Conservation (phyloP, 768 basidiomycete species). For the Rhodotorula toruloides region DNA sequence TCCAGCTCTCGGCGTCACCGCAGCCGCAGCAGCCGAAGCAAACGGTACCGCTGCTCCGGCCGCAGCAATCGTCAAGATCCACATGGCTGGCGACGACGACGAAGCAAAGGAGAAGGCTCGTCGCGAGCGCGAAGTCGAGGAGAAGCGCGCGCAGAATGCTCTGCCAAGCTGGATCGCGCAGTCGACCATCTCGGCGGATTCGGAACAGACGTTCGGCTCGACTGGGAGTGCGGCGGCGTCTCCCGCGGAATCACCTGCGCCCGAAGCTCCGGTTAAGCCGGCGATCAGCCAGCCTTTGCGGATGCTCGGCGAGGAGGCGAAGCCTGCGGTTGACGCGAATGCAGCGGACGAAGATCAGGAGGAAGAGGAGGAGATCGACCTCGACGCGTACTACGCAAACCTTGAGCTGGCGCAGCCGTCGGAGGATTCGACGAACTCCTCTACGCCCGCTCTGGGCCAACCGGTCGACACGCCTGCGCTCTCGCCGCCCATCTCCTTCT, state of each 20-base stretch:
- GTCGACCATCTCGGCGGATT: conserved; percentile 87
- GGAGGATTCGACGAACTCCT: neutral
- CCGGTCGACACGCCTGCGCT: conserved; percentile 2
- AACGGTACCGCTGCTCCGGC: conserved; percentile 48
- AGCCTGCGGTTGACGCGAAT: neutral
- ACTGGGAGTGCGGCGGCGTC: conserved; percentile 50
- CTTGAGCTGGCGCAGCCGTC: conserved; percentile 18
- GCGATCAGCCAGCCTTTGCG: conserved; percentile 11
- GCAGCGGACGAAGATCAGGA: neutral
- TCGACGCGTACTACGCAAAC: conserved; percentile 43
- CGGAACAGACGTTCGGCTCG: conserved; percentile 52
- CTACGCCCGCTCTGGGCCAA: neutral
- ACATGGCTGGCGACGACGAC: conserved; percentile 70
- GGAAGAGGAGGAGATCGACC: conserved; percentile 13
- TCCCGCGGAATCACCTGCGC: too few species aligned
- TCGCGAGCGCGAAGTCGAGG: conserved; percentile 69
- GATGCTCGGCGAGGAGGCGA: conserved; percentile 4
- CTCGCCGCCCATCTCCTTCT: neutral
- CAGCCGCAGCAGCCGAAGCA: conserved; percentile 51
- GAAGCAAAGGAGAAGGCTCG: conserved; percentile 73
- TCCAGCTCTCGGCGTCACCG: conserved; percentile 68
- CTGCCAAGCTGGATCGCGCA: conserved; percentile 92
- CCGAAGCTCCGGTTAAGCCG: too few species aligned
- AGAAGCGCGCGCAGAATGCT: conserved; percentile 80
- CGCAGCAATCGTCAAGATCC: conserved; percentile 74